phyloP scores from a whole-genome alignment of 2,329 filamentous ascomycete species.

The Dryadomyces quercus-mongolicae region DNA sequence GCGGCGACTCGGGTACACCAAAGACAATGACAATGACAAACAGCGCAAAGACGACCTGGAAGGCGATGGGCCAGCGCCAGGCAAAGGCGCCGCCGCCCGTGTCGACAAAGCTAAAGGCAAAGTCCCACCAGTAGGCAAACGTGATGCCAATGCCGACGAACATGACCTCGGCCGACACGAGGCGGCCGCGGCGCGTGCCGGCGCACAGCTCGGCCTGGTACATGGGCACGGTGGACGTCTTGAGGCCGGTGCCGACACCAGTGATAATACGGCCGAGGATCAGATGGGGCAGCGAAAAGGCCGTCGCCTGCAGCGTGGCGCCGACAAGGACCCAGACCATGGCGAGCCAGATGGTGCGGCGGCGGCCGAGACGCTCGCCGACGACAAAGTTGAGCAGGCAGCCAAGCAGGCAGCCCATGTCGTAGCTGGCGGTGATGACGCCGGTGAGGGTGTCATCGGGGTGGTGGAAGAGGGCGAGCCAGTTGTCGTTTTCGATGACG shows the following conservation, averaged over 20 bases:
- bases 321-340: constrained; percentile 47
- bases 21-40: constrained; percentile 22
- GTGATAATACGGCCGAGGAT: constrained; percentile 37
- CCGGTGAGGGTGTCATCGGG: constrained; percentile 29
- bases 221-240: constrained; percentile 25
- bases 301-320: constrained; percentile 41
- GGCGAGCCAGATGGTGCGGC: constrained; percentile 45
- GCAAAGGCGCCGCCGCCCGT: constrained; percentile 27
- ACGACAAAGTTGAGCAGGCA: constrained; percentile 35
- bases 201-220: constrained; percentile 33
- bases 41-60: constrained; percentile 23
- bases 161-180: constrained; percentile 27
- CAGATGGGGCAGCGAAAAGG: constrained; percentile 27
- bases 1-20: constrained; percentile 26
- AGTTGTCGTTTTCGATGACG: constrained; percentile 37
- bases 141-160: constrained; percentile 20
- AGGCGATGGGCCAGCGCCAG: constrained; percentile 44
- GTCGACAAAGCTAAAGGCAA: constrained; percentile 22
- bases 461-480: constrained; percentile 31
- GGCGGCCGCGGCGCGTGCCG: constrained; percentile 28
- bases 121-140: constrained; percentile 39
- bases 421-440: constrained; percentile 34
- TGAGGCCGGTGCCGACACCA: constrained; percentile 40
- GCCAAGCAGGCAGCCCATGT: constrained; percentile 30
- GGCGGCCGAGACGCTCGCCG: constrained; percentile 38